These are phyloP conservation scores for Saccharomycopsis javanensis DNA, from an alignment of 805 yeast genomes.

Conservation along the genomic window DNA sequence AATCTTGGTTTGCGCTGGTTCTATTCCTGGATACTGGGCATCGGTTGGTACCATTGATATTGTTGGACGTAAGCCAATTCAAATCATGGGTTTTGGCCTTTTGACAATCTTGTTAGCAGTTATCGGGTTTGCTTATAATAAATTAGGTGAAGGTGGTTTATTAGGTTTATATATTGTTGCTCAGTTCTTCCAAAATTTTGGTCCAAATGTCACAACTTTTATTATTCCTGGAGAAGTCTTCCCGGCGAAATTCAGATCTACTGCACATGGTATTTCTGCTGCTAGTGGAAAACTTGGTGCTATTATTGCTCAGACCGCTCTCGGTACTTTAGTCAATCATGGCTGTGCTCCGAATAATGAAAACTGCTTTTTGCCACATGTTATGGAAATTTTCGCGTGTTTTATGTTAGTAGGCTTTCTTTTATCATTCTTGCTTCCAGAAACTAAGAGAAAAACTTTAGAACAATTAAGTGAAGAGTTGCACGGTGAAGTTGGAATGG, in stretches of 20 bases:
- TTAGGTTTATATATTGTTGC: slow-evolving; percentile 70
- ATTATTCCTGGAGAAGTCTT: slow-evolving; percentile 84
- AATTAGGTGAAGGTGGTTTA: slow-evolving; percentile 53
- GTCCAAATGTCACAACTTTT: slow-evolving; percentile 89
- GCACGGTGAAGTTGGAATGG: slow-evolving; percentile 59
- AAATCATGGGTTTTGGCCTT: slow-evolving; percentile 62
- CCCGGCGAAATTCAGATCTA: slow-evolving; percentile 93
- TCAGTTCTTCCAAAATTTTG: slow-evolving; percentile 85
- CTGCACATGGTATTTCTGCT: slow-evolving; percentile 92
- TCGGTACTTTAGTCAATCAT: slow-evolving; percentile 77
- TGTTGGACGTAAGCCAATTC: slow-evolving; percentile 79
- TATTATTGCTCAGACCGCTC: slow-evolving; percentile 78
- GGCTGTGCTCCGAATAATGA: slow-evolving; percentile 52
- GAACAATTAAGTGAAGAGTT: slow-evolving; percentile 73
- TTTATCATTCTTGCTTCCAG: slow-evolving; percentile 65
- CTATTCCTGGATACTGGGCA: slow-evolving; percentile 83
- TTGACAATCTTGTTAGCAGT: slow-evolving; percentile 65
- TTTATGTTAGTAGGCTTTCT: slow-evolving; percentile 78
- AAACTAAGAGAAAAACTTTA: slow-evolving; percentile 84
- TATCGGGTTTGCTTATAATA: slow-evolving; percentile 78
- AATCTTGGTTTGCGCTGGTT: slow-evolving; percentile 89
- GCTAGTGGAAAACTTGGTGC: slow-evolving; percentile 91
- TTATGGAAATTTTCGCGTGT: slow-evolving; percentile 89
- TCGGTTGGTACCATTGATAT: slow-evolving; percentile 71
- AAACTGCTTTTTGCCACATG: slow-evolving; percentile 82